Evolutionary conservation across 1,139 yeast species (phyloP), one percentile per base, ranked within the genome.

Genomic region (Taiozyma sp.): DNA sequence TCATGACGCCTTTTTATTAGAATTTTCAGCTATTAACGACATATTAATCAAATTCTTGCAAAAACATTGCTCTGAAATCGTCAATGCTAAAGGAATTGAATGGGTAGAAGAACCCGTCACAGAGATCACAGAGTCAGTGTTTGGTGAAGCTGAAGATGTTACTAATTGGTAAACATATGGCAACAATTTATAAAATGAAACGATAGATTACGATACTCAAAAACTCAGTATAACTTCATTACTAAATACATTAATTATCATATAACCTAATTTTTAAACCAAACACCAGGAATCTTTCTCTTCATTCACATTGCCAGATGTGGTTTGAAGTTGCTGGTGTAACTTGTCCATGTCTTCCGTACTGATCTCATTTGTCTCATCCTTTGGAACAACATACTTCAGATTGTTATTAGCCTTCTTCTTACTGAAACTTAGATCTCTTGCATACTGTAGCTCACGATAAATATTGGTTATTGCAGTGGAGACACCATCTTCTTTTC

Each of bases 131-230:
- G 80, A 83, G 51, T 83, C 93, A 44, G 85, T 89, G n/a, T 90
- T 91, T 67, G 97, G 98, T 2, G 98, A 90, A 67, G 95, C 96
- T 5, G 97, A 89, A 65, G 91, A 86, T 62, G 89, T 90, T 46
- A 88, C 97, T 26, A 86, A 84, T 58, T 91, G 98, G 98, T 90
- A 43, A 43, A 16, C 7, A 16, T 37, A 3, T 13, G 19, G 3
- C 19, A 19, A 40, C 9, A 39, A 19, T 37, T 9, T 16, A 37
- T 37, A 19, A 37, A 2, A 19, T 37, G 19, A 14, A 32, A 37
- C 24, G 24, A 37, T 37, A 37, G 41, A 37, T 37, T 37, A 37
- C 41, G 35, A 32, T 14, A 14, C 35, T 30, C 6, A 30, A 30
- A 30, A 30, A 11, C 5, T 11, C 13, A 28, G 30, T 28, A 28